phyloP scores from a whole-genome alignment of 2,329 filamentous ascomycete genomes.

The Alternaria arborescens region DNA sequence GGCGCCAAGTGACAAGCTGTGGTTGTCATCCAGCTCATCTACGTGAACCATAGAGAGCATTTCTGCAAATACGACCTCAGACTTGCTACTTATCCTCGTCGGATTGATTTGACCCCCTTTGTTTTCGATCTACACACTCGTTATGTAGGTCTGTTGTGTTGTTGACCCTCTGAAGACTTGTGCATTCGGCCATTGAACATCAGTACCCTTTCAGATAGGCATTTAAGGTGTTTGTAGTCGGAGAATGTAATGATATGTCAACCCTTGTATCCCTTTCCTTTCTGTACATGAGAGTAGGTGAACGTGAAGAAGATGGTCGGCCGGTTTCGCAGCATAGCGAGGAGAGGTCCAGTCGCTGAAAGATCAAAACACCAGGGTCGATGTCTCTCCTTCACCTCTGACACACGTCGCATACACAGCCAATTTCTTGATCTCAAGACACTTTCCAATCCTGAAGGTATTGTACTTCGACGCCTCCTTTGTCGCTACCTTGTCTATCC shows the following conservation, averaged over 20 bases:
- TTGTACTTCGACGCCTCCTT: no score
- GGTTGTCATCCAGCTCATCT: background rate
- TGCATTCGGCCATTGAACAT: background rate
- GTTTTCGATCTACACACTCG: background rate
- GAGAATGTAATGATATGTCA: background rate
- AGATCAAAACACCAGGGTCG: background rate
- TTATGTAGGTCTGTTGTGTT: background rate
- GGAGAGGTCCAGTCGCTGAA: background rate
- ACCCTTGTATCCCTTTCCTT: background rate
- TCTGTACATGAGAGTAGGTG: background rate
- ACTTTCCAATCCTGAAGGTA: rapidly evolving
- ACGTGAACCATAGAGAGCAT: background rate
- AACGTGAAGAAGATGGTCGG: background rate
- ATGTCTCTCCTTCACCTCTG: background rate
- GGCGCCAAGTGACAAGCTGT: background rate
- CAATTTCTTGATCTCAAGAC: background rate
- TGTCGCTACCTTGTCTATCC: background rate
- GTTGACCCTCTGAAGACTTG: background rate
- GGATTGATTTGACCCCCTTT: background rate
- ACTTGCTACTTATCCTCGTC: background rate
- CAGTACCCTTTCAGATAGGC: background rate
- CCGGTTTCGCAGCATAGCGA: background rate
- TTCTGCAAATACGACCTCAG: no score
- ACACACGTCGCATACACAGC: background rate
- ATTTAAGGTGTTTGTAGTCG: background rate